Conservation (phyloP, 257 asterid genomes). For the Fraxinus anomala region DNA sequence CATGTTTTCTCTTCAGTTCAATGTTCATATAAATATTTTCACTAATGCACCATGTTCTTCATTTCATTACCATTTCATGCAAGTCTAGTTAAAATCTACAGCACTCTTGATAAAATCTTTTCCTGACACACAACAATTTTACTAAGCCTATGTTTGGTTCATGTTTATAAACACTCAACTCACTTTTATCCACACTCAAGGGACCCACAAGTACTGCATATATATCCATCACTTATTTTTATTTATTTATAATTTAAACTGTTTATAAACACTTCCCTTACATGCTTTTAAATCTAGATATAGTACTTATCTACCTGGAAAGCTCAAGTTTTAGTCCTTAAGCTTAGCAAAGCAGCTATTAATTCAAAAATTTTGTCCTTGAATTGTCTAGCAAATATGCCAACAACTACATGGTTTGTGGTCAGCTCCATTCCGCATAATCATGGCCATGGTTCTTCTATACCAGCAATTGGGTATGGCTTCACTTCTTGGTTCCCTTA, state of each 20-base stretch:
- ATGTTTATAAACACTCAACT: no score
- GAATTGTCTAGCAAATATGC: constrained; percentile 74
- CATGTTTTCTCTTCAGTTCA: neutral
- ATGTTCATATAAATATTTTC: neutral
- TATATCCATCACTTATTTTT: no score
- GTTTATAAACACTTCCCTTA: neutral
- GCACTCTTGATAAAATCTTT: neutral
- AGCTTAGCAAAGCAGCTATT: constrained; percentile 15
- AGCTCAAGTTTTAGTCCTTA: neutral
- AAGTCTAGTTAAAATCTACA: neutral
- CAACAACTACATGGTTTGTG: constrained; percentile 88
- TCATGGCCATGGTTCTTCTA: constrained; percentile 78
- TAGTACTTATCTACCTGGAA: neutral
- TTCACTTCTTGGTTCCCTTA: constrained; percentile 79
- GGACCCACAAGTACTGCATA: no score
- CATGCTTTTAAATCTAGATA: neutral
- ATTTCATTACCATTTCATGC: neutral
- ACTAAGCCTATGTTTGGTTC: neutral
- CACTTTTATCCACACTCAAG: no score
- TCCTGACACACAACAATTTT: neutral
- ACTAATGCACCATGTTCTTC: neutral
- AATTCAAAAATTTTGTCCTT: constrained; percentile 20
- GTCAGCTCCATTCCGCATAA: constrained; percentile 90
- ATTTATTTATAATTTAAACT: no score
- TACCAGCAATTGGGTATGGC: constrained; percentile 93